phyloP scores from a whole-genome alignment of 305 asterid genomes.

The Solanum hybrid region DNA sequence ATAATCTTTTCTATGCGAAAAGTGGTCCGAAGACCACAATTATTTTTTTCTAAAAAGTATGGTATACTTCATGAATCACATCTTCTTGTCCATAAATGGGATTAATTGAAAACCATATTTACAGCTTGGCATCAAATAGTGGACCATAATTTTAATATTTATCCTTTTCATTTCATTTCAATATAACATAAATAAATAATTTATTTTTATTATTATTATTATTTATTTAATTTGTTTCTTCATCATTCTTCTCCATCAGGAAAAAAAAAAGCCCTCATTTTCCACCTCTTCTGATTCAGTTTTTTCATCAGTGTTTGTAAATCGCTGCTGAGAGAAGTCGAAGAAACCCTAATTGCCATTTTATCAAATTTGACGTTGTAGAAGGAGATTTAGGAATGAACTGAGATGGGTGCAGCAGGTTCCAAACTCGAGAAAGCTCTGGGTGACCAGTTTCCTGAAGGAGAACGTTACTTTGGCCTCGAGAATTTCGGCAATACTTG shows the following conservation, averaged over 20 bases:
- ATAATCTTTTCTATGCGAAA: too few species aligned
- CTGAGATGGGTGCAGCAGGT: constrained; percentile 32
- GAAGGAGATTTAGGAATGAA: constrained; percentile 4
- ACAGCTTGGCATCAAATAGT: not conserved
- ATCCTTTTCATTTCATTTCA: not conserved
- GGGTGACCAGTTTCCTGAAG: constrained; percentile 41
- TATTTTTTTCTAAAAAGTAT: too few species aligned
- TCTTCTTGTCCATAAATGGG: not conserved
- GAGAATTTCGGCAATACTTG: constrained; percentile 42
- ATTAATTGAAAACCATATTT: not conserved
- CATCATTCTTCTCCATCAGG: constrained; percentile 4
- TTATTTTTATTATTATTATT: too few species aligned
- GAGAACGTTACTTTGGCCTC: constrained; percentile 36
- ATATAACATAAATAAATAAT: not conserved
- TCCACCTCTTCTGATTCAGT: not conserved
- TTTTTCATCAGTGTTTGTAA: not conserved
- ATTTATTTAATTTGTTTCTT: not conserved
- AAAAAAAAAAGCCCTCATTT: constrained; percentile 1
- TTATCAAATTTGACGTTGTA: not conserved
- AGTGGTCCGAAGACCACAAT: too few species aligned
- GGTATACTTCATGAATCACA: not conserved
- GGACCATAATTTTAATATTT: not conserved
- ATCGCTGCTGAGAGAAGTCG: not conserved
- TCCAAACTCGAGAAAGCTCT: constrained; percentile 36
- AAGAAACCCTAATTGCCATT: not conserved